These are phyloP conservation scores for Solanum piurae DNA, from an alignment of 257 asterid genomes.

Conservation along the genomic window DNA sequence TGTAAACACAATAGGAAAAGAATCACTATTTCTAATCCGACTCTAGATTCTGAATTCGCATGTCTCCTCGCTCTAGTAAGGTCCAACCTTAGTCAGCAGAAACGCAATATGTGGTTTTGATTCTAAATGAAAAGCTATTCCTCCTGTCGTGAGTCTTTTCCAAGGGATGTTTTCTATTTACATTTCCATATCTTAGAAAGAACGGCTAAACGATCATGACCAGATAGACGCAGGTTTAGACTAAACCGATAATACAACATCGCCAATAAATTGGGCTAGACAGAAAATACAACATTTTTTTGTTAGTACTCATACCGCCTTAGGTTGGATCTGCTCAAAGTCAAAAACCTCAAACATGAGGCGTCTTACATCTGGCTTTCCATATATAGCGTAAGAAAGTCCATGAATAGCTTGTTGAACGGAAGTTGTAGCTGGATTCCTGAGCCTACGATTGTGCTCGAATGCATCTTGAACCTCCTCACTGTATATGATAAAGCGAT, in stretches of 20 bases:
- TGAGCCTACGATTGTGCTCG: constrained; percentile 83
- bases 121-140: too few relatives aligned
- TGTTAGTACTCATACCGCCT: constrained; percentile 16
- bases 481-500: constrained; percentile 67
- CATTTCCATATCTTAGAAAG: neutral
- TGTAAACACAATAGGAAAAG: neutral
- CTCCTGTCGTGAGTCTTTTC: neutral
- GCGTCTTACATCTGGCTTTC: constrained; percentile 91
- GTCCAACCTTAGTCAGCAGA: neutral
- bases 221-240: neutral
- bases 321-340: constrained; percentile 89
- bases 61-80: neutral
- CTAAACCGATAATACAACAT: neutral
- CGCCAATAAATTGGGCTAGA: neutral
- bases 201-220: neutral
- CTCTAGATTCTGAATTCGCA: neutral
- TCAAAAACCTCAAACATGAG: constrained; percentile 97
- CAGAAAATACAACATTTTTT: neutral
- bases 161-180: neutral
- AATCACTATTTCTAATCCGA: neutral
- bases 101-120: too few relatives aligned
- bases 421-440: constrained; percentile 93
- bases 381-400: constrained; percentile 71
- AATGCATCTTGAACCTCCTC: constrained; percentile 79
- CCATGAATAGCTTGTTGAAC: constrained; percentile 98